These are phyloP conservation scores for Astrephomene gubernaculifera DNA, from an alignment of 139 green algal genomes.

Conservation along the genomic window DNA sequence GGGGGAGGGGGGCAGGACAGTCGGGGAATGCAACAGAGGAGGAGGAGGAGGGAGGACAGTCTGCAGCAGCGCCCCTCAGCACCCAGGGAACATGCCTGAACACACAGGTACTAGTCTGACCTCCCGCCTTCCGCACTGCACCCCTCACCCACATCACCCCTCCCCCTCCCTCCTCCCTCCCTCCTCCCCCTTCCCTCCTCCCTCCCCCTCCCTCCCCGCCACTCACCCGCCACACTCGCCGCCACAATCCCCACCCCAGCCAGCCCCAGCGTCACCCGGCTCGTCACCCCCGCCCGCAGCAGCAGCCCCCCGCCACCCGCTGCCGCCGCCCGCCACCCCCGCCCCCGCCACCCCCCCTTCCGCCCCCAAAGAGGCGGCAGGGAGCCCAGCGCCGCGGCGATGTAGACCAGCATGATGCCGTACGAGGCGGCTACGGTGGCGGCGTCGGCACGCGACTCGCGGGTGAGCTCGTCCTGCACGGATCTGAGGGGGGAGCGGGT, in stretches of 20 bases:
- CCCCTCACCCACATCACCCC: slow-evolving; percentile 51
- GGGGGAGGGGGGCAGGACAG: too few species aligned
- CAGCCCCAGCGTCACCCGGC: slow-evolving; percentile 71
- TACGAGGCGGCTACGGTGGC: slow-evolving; percentile 84
- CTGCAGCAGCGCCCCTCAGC: too few species aligned
- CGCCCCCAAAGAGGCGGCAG: slow-evolving; percentile 46
- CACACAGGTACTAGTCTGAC: too few species aligned
- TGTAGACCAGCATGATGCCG: slow-evolving; percentile 89
- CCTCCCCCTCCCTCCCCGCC: too few species aligned
- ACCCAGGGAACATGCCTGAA: too few species aligned
- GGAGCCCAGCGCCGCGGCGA: slow-evolving; percentile 74
- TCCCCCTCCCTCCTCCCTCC: too few species aligned
- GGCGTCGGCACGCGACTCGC: slow-evolving; percentile 80
- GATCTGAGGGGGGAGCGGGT: slow-evolving; percentile 64
- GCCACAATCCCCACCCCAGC: slow-evolving; percentile 83
- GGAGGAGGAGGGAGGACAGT: not conserved
- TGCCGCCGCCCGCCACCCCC: too few species aligned
- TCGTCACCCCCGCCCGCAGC: slow-evolving; percentile 14
- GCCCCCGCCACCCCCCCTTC: not conserved
- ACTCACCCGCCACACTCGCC: slow-evolving; percentile 72
- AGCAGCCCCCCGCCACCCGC: not conserved
- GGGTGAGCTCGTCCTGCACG: slow-evolving; percentile 86
- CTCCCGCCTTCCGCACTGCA: not conserved
- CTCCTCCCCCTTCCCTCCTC: slow-evolving; percentile 54
- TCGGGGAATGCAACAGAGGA: not conserved